These are phyloP conservation scores for Lachnellula arida DNA, from an alignment of 2,329 filamentous ascomycete species.

Conservation along the genomic window DNA sequence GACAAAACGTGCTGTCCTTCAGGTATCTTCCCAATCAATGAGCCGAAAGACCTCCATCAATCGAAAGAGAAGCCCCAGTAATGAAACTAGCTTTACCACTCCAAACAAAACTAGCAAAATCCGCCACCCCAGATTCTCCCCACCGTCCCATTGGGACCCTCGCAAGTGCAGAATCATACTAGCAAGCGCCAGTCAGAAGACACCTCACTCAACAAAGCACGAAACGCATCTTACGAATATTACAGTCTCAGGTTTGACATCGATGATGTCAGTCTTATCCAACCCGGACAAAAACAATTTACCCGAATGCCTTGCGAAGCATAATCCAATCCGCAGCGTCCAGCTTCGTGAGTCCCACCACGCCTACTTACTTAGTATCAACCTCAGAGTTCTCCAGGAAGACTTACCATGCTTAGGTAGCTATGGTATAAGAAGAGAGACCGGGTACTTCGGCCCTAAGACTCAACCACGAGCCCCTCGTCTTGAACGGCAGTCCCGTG, in stretches of 20 bases:
- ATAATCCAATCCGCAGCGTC: constrained; percentile 32
- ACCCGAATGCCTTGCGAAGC: constrained; percentile 17
- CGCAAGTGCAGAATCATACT: constrained; percentile 4
- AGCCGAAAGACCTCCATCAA: constrained; percentile 22
- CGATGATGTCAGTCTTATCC: constrained; percentile 18
- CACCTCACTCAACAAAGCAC: neutral
- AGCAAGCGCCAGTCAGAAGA: constrained; percentile 1
- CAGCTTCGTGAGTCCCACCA: constrained; percentile 31
- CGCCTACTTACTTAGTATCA: constrained; percentile 4
- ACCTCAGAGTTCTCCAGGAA: neutral
- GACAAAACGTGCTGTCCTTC: neutral
- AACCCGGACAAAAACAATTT: constrained; percentile 25
- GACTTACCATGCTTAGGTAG: constrained; percentile 20
- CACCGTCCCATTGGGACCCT: constrained; percentile 16
- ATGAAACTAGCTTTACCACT: constrained; percentile 24
- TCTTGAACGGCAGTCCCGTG: constrained; percentile 19
- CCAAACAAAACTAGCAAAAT: constrained; percentile 19
- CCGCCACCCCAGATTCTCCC: constrained; percentile 17
- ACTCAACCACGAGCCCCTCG: constrained; percentile 18
- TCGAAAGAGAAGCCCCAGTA: constrained; percentile 13
- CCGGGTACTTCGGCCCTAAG: constrained; percentile 2
- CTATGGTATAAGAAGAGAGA: constrained; percentile 16
- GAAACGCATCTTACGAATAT: constrained; percentile 2
- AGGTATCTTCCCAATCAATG: neutral
- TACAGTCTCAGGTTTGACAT: neutral